Conservation (phyloP, 495 filamentous ascomycete species). For the Penicillium roqueforti region DNA sequence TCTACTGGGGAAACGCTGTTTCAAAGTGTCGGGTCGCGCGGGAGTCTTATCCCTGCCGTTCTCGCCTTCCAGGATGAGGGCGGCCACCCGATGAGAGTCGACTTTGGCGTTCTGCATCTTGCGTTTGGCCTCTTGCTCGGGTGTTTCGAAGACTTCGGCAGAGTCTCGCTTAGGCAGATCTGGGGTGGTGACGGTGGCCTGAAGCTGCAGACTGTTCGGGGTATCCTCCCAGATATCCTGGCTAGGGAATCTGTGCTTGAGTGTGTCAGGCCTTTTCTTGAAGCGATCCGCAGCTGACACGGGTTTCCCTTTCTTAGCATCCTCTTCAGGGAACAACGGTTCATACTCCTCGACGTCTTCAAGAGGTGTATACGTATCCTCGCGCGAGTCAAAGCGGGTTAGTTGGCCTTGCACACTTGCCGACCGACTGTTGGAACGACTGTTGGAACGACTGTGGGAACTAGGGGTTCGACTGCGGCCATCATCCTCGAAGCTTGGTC, state of each 20-base stretch:
- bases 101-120: constrained; percentile 44
- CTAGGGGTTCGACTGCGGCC: constrained; percentile 51
- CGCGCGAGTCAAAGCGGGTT: constrained; percentile 48
- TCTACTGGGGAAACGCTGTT: constrained; percentile 82
- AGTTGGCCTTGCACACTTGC: constrained; percentile 56
- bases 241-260: constrained; percentile 81
- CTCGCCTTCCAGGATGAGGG: constrained; percentile 35
- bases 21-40: constrained; percentile 46
- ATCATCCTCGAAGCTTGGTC: constrained; percentile 56
- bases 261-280: constrained; percentile 56
- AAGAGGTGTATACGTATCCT: constrained; percentile 62
- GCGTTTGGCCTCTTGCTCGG: constrained; percentile 52
- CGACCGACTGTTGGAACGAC: constrained; percentile 70
- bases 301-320: constrained; percentile 56
- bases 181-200: constrained; percentile 80
- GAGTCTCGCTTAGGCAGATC: constrained; percentile 43
- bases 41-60: constrained; percentile 36
- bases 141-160: constrained; percentile 46
- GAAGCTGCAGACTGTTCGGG: constrained; percentile 77
- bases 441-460: constrained; percentile 64
- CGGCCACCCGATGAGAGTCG: constrained; percentile 44
- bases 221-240: constrained; percentile 97
- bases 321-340: constrained; percentile 85
- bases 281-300: constrained; percentile 55
- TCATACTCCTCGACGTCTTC: constrained; percentile 94